Base-by-base conservation (phyloP, 192 early-diverging fungal genomes). In the Martensiomyces pterosporus region DNA sequence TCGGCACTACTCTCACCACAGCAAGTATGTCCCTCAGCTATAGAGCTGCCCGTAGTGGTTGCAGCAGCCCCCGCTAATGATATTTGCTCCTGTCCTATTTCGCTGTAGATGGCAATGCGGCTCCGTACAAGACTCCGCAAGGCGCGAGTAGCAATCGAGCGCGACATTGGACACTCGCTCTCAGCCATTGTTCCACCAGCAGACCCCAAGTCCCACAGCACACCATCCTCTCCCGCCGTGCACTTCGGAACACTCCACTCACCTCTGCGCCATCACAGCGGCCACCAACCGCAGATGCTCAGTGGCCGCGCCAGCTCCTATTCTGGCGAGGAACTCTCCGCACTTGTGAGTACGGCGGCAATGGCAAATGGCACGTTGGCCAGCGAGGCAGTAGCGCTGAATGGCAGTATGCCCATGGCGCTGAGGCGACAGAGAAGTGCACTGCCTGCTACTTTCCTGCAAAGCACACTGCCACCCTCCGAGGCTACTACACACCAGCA, bases 151-250 rank as follows among this genome's bases (percentile, higher is more conserved):
- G 27, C 42, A 23, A 46, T 70, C 19, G 67, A 70, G 26, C 55
- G 60, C 26, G 60, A 70, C 32, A 33, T 70, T 15, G 67, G 67
- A 21, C 47, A 53, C 39, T 61, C 67, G 4, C 60, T 70, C 24
- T 35, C 66, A 2, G 24, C 49, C 26, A 41, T 61, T 39, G 49
- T 53, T 34, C 41, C 54, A 18, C 48, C 17, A 18, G 24, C n/a
- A n/a, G n/a, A n/a, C n/a, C n/a, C n/a, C 15, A n/a, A 13, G 2
- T 15, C 10, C 5, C 40, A 32, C 42, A 9, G 52, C 42, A 16
- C 34, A 6, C 24, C 21, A 9, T 23, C 27, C 10, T 47, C 36
- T 16, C 53, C 12, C 33, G 23, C 19, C 32, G 15, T 39, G 8
- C 9, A 27, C 25, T 15, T 4, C 26, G 7, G 1, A 3, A 29